A percentile compares a stretch with the other conserved stretches of the same genome.
phyloP scores from a whole-genome alignment of 208 protist genomes.

The Leishmania martiniquensis region DNA sequence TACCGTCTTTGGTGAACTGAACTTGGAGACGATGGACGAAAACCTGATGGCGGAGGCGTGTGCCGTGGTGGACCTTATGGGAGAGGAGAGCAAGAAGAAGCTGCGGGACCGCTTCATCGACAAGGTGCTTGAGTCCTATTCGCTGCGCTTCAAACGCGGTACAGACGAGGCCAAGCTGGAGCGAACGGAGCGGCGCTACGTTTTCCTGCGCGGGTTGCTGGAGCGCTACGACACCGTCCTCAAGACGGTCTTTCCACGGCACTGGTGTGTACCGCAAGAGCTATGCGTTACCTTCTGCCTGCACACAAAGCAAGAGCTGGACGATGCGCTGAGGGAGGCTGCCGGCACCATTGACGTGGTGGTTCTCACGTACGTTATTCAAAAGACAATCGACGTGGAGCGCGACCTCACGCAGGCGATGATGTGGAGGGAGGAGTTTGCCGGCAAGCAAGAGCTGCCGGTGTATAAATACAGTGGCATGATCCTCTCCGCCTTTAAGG shows the following conservation, averaged over 20 bases:
- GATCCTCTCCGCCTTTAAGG: conserved; percentile 82
- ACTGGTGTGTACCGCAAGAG: conserved; percentile 94
- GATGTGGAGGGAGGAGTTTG: conserved; percentile 79
- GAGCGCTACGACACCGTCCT: conserved; percentile 83
- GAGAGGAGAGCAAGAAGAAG: conserved; percentile 65
- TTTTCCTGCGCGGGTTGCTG: conserved; percentile 85
- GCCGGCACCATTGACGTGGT: conserved; percentile 85
- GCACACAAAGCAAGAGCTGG: conserved; percentile 87
- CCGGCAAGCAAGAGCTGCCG: conserved; percentile 49
- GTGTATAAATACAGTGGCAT: conserved; percentile 87
- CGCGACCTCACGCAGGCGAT: conserved; percentile 85
- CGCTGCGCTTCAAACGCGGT: conserved; percentile 82
- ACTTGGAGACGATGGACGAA: conserved; percentile 70
- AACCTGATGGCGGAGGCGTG: conserved; percentile 86
- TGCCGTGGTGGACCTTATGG: conserved; percentile 89
- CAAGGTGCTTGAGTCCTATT: conserved; percentile 84
- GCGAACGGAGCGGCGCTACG: conserved; percentile 92
- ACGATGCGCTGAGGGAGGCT: conserved; percentile 70
- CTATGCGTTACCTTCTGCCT: conserved; percentile 92
- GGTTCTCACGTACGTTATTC: conserved; percentile 89
- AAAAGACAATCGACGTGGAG: conserved; percentile 95
- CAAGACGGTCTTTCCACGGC: conserved; percentile 79
- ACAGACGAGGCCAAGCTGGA: conserved; percentile 88
- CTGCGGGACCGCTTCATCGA: conserved; percentile 91
- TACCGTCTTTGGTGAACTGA: conserved; percentile 80